Percentiles rank a stretch among this genome's conserved stretches.
phyloP scores from a whole-genome alignment of 192 early-diverging fungal species.

The Podila horticola region DNA sequence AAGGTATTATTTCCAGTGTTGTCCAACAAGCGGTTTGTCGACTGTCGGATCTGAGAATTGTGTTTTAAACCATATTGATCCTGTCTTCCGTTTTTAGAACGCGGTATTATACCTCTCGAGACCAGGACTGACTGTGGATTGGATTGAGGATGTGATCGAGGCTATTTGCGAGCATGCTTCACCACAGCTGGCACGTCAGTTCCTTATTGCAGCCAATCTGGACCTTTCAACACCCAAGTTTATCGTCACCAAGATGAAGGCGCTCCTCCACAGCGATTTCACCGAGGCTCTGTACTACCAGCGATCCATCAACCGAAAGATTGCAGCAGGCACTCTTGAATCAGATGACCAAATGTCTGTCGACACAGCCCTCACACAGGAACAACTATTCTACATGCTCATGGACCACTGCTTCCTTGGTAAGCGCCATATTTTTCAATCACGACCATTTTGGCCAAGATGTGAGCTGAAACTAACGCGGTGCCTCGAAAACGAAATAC shows the following conservation, averaged over 20 bases:
- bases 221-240: conserved; percentile 27
- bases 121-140: conserved; percentile 44
- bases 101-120: conserved; percentile 41
- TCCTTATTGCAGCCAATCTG: conserved; percentile 31
- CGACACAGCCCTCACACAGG: background rate
- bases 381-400: conserved; percentile 15
- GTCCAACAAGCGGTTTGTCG: no score
- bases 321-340: background rate
- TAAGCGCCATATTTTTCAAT: background rate
- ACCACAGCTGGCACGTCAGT: conserved; percentile 27
- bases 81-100: conserved; percentile 8
- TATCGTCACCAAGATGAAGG: conserved; percentile 34
- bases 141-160: conserved; percentile 46
- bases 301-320: conserved; percentile 3
- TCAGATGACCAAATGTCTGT: background rate
- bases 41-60: background rate
- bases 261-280: conserved; percentile 30
- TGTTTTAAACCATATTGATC: background rate
- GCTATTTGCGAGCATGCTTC: conserved; percentile 32
- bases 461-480: no score
- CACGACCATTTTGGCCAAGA: background rate
- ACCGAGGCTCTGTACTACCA: conserved; percentile 45
- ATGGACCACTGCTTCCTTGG: conserved; percentile 38
- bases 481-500: no score
- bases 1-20: conserved; percentile 12